phyloP scores from a whole-genome alignment of 108 stramenopile species.

The Parmales sp. region DNA sequence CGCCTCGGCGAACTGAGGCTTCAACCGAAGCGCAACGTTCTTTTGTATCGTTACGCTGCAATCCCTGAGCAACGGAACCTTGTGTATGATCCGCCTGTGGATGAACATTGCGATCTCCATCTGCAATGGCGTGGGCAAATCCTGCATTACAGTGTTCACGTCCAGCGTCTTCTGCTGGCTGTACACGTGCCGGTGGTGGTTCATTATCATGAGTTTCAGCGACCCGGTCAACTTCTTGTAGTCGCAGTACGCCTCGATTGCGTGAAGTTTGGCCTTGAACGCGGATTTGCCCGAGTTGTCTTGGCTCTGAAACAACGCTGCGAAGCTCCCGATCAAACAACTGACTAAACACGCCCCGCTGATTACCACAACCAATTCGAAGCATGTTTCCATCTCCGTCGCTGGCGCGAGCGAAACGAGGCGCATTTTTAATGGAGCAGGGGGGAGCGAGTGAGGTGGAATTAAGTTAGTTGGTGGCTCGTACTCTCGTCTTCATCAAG shows the following conservation, averaged over 20 bases:
- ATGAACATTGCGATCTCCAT: conserved; percentile 37
- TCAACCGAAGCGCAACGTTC: conserved; percentile 25
- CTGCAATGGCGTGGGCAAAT: conserved; percentile 39
- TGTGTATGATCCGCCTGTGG: conserved; percentile 18
- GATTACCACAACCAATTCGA: conserved; percentile 32
- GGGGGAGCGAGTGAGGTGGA: too few species aligned
- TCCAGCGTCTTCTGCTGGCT: conserved; percentile 22
- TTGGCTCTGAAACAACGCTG: conserved; percentile 20
- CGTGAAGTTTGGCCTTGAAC: conserved; percentile 35
- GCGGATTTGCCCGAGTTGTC: conserved; percentile 29
- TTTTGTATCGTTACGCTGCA: conserved; percentile 21
- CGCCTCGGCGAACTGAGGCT: conserved; percentile 21
- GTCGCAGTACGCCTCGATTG: conserved; percentile 30
- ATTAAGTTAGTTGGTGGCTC: too few species aligned
- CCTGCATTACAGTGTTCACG: conserved; percentile 24
- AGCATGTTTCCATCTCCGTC: conserved; percentile 37
- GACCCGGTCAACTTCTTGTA: conserved; percentile 25
- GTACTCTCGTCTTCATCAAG: too few species aligned
- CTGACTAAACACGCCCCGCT: conserved; percentile 35
- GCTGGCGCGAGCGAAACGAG: too few species aligned
- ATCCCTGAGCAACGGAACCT: conserved; percentile 25
- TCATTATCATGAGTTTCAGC: conserved; percentile 24
- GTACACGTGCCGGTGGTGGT: conserved; percentile 32
- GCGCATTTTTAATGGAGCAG: too few species aligned
- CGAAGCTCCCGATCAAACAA: conserved; percentile 29